Conservation (phyloP, 495 filamentous ascomycete species). For the Cercophora sp. region DNA sequence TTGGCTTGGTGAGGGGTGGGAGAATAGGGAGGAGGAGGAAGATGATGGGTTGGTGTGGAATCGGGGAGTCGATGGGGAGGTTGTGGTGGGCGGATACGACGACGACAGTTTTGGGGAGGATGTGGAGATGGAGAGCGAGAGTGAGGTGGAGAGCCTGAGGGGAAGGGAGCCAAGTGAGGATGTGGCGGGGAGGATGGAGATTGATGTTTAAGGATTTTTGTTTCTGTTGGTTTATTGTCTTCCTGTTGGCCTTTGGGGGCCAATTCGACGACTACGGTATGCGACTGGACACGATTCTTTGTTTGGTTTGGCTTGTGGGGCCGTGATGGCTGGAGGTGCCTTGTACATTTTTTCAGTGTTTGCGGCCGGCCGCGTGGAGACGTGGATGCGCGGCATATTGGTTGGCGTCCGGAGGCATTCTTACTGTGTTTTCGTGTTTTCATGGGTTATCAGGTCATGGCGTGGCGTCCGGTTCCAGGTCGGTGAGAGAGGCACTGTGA, state of each 20-base stretch:
- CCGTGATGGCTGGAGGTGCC: no score
- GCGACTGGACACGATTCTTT: no score
- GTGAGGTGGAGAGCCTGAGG: slow-evolving; percentile 39
- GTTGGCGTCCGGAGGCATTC: not conserved
- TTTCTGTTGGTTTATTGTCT: not conserved
- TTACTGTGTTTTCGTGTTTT: not conserved
- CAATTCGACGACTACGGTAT: no score
- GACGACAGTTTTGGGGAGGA: slow-evolving; percentile 52
- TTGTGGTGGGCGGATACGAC: no score
- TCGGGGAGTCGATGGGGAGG: slow-evolving; percentile 48
- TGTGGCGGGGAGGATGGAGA: slow-evolving; percentile 67
- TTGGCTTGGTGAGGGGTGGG: slow-evolving; percentile 70
- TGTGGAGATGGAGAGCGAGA: slow-evolving; percentile 30
- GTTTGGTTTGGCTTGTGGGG: no score
- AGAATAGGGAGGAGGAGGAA: slow-evolving; percentile 45
- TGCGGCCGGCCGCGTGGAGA: no score
- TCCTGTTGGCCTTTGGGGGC: no score
- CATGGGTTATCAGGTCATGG: not conserved
- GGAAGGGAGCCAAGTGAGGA: slow-evolving; percentile 62
- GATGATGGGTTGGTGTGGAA: slow-evolving; percentile 45
- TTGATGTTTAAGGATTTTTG: slow-evolving; percentile 32
- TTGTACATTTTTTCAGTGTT: no score
- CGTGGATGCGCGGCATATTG: no score
- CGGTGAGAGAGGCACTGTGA: slow-evolving; percentile 18
- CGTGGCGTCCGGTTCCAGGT: slow-evolving; percentile 9